phyloP scores from a whole-genome alignment of 2,329 filamentous ascomycete species.

The Nigrospora oryzae region DNA sequence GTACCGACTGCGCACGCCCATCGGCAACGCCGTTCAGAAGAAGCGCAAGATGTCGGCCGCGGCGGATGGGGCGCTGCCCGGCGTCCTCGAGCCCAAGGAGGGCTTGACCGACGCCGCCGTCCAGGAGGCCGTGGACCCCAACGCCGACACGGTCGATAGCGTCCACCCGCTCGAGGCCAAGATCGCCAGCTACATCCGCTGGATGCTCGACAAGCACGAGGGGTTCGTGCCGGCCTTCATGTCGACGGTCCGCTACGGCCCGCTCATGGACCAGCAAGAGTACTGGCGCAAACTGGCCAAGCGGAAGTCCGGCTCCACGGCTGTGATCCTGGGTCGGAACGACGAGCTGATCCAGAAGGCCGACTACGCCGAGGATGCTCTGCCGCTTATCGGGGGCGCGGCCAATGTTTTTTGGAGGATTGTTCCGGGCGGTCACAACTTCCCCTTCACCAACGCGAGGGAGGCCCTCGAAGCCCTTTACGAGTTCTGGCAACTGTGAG shows the following conservation, averaged over 20 bases:
- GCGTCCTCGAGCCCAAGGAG: constrained; percentile 16
- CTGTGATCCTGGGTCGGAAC: constrained; percentile 40
- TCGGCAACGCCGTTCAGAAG: constrained; percentile 29
- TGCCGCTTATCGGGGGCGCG: constrained; percentile 41
- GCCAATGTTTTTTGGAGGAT: constrained; percentile 40
- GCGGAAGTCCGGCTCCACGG: constrained; percentile 33
- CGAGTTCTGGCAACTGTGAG: constrained; percentile 30
- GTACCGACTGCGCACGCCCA: constrained; percentile 38
- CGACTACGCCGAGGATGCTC: constrained; percentile 38
- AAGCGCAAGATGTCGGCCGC: constrained; percentile 9
- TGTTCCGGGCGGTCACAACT: constrained; percentile 50
- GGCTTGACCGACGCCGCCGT: constrained; percentile 28
- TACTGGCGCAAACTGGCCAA: constrained; percentile 38
- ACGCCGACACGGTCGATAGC: constrained; percentile 7
- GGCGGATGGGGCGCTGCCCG: constrained; percentile 6
- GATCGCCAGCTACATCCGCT: constrained; percentile 44
- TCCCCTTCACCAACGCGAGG: constrained; percentile 47
- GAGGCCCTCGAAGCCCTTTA: constrained; percentile 37
- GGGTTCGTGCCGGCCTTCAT: constrained; percentile 55
- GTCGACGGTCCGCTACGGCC: constrained; percentile 45
- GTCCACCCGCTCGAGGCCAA: constrained; percentile 28
- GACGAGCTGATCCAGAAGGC: constrained; percentile 45
- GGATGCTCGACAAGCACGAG: constrained; percentile 46
- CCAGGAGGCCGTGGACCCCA: constrained; percentile 28
- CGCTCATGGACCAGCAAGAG: constrained; percentile 42